Conservation (phyloP, 2,329 filamentous ascomycete species). For the Fusarium clavum region DNA sequence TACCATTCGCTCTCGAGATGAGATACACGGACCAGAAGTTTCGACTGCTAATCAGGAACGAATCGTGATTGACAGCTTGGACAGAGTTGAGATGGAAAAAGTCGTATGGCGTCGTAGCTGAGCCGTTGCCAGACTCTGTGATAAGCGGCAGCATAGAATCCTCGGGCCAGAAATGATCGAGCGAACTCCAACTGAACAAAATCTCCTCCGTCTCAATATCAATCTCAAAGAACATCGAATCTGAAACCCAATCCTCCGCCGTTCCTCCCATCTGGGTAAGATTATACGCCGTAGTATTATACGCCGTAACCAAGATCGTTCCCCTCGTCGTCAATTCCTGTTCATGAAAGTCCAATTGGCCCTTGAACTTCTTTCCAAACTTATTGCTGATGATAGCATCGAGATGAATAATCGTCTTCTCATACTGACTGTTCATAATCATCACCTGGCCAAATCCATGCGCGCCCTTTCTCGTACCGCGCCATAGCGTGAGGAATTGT, state of each 20-base stretch:
- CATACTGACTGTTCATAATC: slow-evolving; percentile 48
- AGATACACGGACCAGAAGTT: slow-evolving; percentile 42
- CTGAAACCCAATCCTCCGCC: slow-evolving; percentile 34
- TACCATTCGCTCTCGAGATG: slow-evolving; percentile 37
- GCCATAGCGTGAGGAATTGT: slow-evolving; percentile 48
- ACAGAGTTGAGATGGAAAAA: slow-evolving; percentile 47
- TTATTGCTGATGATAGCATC: slow-evolving; percentile 15
- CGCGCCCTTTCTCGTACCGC: slow-evolving; percentile 43
- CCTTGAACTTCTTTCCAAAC: slow-evolving; percentile 1
- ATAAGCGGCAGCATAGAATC: slow-evolving; percentile 30
- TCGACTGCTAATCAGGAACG: slow-evolving; percentile 39
- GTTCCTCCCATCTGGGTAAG: slow-evolving; percentile 35
- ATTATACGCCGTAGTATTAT: slow-evolving; percentile 39
- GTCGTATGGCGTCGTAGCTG: slow-evolving; percentile 26
- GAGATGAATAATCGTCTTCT: slow-evolving; percentile 24
- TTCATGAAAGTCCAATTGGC: slow-evolving; percentile 42
- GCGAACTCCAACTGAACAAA: slow-evolving; percentile 56
- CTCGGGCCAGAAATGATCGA: slow-evolving; percentile 47
- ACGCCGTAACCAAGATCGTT: slow-evolving; percentile 43
- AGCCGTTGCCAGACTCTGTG: slow-evolving; percentile 26
- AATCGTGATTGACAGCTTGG: slow-evolving; percentile 36
- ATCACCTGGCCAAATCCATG: slow-evolving; percentile 50
- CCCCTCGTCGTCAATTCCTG: slow-evolving; percentile 37
- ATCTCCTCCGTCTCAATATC: slow-evolving; percentile 54
- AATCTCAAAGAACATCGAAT: slow-evolving; percentile 57